Evolutionary conservation across 202 grass and related monocot species (phyloP).

Genomic region (Elaeis oleifera): DNA sequence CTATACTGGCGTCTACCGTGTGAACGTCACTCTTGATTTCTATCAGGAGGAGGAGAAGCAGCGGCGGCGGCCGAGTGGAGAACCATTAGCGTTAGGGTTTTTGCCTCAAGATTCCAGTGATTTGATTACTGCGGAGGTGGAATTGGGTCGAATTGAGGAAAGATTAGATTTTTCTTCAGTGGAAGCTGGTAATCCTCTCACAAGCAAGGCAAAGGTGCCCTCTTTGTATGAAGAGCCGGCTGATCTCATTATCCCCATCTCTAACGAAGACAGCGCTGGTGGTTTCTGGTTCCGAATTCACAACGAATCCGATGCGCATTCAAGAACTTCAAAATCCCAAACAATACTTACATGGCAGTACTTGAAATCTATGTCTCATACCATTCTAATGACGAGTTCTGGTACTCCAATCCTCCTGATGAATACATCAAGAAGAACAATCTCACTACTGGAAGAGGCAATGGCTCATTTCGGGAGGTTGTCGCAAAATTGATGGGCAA

Average conservation of each 20-base stretch:
- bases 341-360: constrained; percentile 59
- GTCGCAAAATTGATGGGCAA: constrained; percentile 41
- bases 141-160: not conserved
- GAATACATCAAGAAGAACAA: constrained; percentile 75
- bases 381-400: constrained; percentile 82
- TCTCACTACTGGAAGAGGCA: constrained; percentile 58
- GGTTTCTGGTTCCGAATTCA: constrained; percentile 87
- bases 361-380: constrained; percentile 77
- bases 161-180: constrained; percentile 1
- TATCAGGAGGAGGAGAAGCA: constrained; percentile 21
- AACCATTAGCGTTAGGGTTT: too few relatives aligned
- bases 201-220: constrained; percentile 5
- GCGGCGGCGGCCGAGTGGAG: not conserved
- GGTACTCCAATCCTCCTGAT: constrained; percentile 91
- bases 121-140: too few relatives aligned
- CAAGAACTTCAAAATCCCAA: constrained; percentile 41
- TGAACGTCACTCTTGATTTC: constrained; percentile 67
- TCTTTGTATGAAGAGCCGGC: constrained; percentile 36
- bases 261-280: constrained; percentile 17
- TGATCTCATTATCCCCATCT: constrained; percentile 68
- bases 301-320: constrained; percentile 38
- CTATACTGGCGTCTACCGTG: constrained; percentile 69
- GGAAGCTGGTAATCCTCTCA: not conserved
- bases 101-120: too few relatives aligned
- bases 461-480: constrained; percentile 77